phyloP scores from a whole-genome alignment of 257 asterid genomes.

The Forsythia suspensa region DNA sequence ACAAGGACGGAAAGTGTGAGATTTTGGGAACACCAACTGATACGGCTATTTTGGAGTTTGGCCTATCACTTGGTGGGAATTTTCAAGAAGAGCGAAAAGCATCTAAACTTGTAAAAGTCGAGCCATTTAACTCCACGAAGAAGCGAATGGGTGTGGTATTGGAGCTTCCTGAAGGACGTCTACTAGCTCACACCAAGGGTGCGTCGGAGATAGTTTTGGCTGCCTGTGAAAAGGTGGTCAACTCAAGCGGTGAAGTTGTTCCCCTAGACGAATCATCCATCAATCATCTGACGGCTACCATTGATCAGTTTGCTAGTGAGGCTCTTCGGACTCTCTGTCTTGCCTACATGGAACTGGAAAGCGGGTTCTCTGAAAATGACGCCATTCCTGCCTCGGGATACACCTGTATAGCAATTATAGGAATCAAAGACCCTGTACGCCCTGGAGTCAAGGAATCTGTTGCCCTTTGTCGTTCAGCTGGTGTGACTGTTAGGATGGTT shows the following conservation, averaged over 20 bases:
- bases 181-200: slow-evolving; percentile 79
- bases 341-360: slow-evolving; percentile 71
- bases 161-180: slow-evolving; percentile 68
- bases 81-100: slow-evolving; percentile 50
- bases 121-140: slow-evolving; percentile 89
- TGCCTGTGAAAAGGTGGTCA: slow-evolving; percentile 66
- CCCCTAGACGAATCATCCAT: slow-evolving; percentile 50
- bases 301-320: slow-evolving; percentile 71
- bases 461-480: slow-evolving; percentile 88
- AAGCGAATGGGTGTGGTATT: slow-evolving; percentile 78
- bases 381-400: slow-evolving; percentile 72
- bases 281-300: slow-evolving; percentile 42
- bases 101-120: slow-evolving; percentile 60
- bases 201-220: slow-evolving; percentile 87
- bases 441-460: slow-evolving; percentile 93
- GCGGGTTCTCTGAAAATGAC: slow-evolving; percentile 45
- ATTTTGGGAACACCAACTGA: slow-evolving; percentile 92
- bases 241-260: slow-evolving; percentile 59
- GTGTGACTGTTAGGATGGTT: slow-evolving; percentile 88
- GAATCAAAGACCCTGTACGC: slow-evolving; percentile 91
- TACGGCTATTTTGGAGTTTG: slow-evolving; percentile 80
- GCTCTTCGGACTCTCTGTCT: slow-evolving; percentile 89
- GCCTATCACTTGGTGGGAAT: slow-evolving; percentile 73
- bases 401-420: slow-evolving; percentile 75
- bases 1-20: slow-evolving; percentile 52